Percentiles rank a stretch among this genome's conserved stretches.
phyloP scores from a whole-genome alignment of 768 basidiomycete species.

The Phaeotremella fagi region DNA sequence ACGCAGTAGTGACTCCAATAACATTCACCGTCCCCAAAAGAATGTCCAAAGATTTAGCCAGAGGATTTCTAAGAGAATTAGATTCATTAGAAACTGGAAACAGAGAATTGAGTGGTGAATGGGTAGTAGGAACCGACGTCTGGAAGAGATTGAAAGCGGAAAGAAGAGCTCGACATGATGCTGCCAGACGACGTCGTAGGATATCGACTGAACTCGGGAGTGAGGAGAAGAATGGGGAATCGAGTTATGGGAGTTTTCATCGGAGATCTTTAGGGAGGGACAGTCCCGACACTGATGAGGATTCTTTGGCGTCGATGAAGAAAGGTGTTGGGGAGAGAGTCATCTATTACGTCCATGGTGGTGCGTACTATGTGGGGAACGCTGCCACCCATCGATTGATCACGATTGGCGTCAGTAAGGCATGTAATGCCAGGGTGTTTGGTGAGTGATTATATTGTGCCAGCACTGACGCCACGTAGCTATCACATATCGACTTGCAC shows the following conservation, averaged over 20 bases:
- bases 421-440: constrained; percentile 83
- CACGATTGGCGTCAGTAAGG: constrained; percentile 84
- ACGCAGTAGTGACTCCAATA: constrained; percentile 90
- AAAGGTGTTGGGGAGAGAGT: constrained; percentile 58
- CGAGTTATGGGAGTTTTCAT: background rate
- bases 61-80: constrained; percentile 66
- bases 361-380: constrained; percentile 88
- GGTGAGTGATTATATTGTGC: constrained; percentile 50
- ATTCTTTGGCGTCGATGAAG: constrained; percentile 4
- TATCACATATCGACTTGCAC: constrained; percentile 90
- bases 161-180: constrained; percentile 53
- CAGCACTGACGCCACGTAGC: constrained; percentile 52
- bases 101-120: constrained; percentile 85
- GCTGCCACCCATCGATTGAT: constrained; percentile 84
- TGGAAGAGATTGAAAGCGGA: constrained; percentile 84
- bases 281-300: constrained; percentile 17
- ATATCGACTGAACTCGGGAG: background rate
- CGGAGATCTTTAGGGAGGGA: background rate
- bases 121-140: constrained; percentile 88
- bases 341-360: constrained; percentile 90
- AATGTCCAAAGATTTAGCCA: constrained; percentile 16
- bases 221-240: background rate
- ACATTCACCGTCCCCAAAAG: constrained; percentile 76
- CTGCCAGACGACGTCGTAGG: constrained; percentile 4
- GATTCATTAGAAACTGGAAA: constrained; percentile 70